Evolutionary conservation across 2,329 filamentous ascomycete species (phyloP), one percentile per base, ranked within the genome.

Genomic region (Thermomyces lanuginosus): DNA sequence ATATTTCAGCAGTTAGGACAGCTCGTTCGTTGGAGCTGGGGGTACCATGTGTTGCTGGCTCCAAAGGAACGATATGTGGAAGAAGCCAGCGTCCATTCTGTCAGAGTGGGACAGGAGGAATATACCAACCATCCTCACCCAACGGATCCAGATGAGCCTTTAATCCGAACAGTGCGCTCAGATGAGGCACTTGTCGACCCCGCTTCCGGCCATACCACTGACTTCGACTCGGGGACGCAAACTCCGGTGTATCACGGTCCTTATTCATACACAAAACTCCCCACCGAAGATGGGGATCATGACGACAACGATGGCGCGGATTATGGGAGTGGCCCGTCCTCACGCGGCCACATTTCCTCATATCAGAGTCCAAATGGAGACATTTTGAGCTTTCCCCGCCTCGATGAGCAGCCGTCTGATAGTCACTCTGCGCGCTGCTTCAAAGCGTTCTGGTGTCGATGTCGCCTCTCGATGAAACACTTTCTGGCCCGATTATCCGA

Each of bases 1-100:
- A 91, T 98, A 39, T 98, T 98, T 58, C 89, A 98, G 56, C 89
- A 98, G 51, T 69, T 98, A 3, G 89, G 89, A 12, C 89, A 98
- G 54, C 62, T 95, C 14, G 75, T 98, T 11, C 72, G 89, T 32
- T 98, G 89, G 89, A 93, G 81, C 36, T 98, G 89, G 89, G 89
- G 89, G 7, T 95, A 92, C 52, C 83, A 92, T 43, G 75, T 95
- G 19, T 63, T 98, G 10, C 63, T 98, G n/a, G 84, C 84, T 10
- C 82, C 86, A 10, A 77, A 81, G 38, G 72, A 76, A 10, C 53
- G 60, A 12, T 60, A 60, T 33, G 42, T 58, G 24, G 58, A 58
- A 37, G 53, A 54, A 24, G 42, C 42, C 3, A 53, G 57, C 18
- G 44, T 53, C 20, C 52, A 47, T 10, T 44, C 51, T 4, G 42